A percentile compares a stretch with the other conserved stretches of the same genome.
phyloP scores from a whole-genome alignment of 176 grass and related monocot genomes.

The Leersia perrieri region DNA sequence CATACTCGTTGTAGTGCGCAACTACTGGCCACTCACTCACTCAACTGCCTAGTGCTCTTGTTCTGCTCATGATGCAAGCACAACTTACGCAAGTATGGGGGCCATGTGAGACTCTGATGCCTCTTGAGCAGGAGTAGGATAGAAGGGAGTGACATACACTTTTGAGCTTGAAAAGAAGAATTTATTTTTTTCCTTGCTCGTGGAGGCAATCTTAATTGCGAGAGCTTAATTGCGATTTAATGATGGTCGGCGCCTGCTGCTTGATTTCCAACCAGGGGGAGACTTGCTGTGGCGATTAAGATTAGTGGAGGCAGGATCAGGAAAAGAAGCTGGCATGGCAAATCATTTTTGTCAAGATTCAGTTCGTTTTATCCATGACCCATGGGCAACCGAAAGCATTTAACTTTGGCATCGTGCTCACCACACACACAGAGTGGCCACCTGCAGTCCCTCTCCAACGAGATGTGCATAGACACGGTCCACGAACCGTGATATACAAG shows the following conservation, averaged over 20 bases:
- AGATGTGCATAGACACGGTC: neutral
- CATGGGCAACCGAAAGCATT: constrained; percentile 38
- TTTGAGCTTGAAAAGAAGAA: neutral
- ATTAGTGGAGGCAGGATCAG: neutral
- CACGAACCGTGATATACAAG: neutral
- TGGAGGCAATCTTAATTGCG: neutral
- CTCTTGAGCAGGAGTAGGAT: neutral
- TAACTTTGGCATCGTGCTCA: neutral
- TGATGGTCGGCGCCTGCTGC: constrained; percentile 42
- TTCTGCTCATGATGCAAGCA: neutral
- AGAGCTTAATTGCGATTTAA: neutral
- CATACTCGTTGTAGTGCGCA: neutral
- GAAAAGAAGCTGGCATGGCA: neutral
- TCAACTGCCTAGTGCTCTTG: neutral
- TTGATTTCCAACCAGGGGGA: neutral
- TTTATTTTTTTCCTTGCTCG: neutral
- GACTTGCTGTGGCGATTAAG: neutral
- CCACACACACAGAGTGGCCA: constrained; percentile 4
- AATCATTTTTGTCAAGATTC: neutral
- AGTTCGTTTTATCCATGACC: neutral
- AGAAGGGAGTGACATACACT: neutral
- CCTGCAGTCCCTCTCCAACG: neutral
- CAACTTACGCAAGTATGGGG: neutral
- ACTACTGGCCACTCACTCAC: neutral
- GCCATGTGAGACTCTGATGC: neutral